Evolutionary conservation across 1,139 yeast species (phyloP).

Genomic region (Suhomyces yuchorum): DNA sequence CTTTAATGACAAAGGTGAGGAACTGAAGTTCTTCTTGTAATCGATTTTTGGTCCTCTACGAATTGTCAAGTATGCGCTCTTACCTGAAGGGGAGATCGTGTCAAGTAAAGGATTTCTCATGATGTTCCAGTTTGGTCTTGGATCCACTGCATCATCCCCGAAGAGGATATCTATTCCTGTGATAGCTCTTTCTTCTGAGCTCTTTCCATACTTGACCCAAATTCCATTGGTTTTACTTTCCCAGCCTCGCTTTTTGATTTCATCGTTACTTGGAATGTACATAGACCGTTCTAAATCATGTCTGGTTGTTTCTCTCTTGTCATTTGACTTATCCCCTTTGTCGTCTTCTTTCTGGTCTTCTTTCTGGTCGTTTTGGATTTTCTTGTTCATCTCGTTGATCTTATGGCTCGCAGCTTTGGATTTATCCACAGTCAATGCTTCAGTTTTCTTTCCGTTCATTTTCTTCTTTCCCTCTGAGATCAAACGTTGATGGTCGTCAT

Average conservation of each 20-base stretch:
- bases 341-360: constrained; percentile 9
- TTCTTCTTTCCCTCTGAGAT: constrained; percentile 15
- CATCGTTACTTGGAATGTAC: constrained; percentile 35
- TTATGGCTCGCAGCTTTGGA: constrained; percentile 21
- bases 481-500: constrained; percentile 27
- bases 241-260: constrained; percentile 41
- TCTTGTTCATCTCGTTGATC: constrained; percentile 17
- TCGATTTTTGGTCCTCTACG: constrained; percentile 28
- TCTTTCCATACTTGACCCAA: constrained; percentile 52
- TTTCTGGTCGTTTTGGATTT: constrained; percentile 12
- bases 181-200: constrained; percentile 27
- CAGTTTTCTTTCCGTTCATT: constrained; percentile 16
- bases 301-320: constrained; percentile 17
- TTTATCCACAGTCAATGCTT: constrained; percentile 20
- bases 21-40: constrained; percentile 20
- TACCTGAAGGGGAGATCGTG: constrained; percentile 23
- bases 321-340: constrained; percentile 5
- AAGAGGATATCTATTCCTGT: constrained; percentile 62
- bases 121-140: constrained; percentile 71
- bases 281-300: constrained; percentile 26
- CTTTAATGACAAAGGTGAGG: constrained; percentile 28
- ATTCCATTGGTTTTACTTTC: constrained; percentile 38
- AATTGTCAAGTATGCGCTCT: constrained; percentile 33
- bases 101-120: constrained; percentile 27
- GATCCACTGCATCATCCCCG: constrained; percentile 75